Evolutionary conservation across 2,329 filamentous ascomycete genomes (phyloP).

Genomic region (Pyrenophora tritici-repentis): DNA sequence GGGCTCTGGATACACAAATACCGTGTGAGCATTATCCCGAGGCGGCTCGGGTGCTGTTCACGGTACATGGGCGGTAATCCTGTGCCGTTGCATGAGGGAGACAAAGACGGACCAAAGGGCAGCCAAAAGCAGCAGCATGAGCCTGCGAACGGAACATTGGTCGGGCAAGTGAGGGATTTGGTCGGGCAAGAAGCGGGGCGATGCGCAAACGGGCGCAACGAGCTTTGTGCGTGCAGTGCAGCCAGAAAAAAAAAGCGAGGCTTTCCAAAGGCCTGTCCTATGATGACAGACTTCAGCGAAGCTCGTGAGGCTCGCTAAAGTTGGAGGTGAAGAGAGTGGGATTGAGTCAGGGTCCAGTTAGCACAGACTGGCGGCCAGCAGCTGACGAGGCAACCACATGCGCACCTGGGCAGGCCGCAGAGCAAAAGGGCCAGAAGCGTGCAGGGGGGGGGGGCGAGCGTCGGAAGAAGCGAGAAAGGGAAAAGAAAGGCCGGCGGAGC

Average conservation of each 20-base stretch:
- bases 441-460: slow-evolving; percentile 19
- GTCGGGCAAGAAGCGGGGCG: background rate
- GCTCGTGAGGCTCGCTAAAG: slow-evolving; percentile 20
- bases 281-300: slow-evolving; percentile 1
- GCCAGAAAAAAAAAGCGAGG: background rate
- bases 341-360: slow-evolving; percentile 21
- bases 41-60: slow-evolving; percentile 9
- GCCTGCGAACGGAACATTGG: too few species aligned
- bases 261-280: background rate
- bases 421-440: slow-evolving; percentile 19
- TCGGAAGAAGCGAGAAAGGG: slow-evolving; percentile 23
- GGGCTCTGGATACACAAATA: slow-evolving; percentile 17
- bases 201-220: slow-evolving; percentile 7
- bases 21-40: slow-evolving; percentile 8
- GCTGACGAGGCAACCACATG: slow-evolving; percentile 29
- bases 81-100: slow-evolving; percentile 14
- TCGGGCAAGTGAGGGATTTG: too few species aligned
- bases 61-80: slow-evolving; percentile 21
- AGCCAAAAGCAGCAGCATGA: background rate
- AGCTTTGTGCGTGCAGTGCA: background rate
- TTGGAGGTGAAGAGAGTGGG: slow-evolving; percentile 2
- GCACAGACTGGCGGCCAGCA: slow-evolving; percentile 20
- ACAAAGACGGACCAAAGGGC: slow-evolving; percentile 31
- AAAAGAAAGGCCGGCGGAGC: slow-evolving; percentile 24
- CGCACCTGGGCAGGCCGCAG: background rate